These are phyloP conservation scores for Artomyces pyxidatus DNA, from an alignment of 768 basidiomycete species.

Conservation along the genomic window DNA sequence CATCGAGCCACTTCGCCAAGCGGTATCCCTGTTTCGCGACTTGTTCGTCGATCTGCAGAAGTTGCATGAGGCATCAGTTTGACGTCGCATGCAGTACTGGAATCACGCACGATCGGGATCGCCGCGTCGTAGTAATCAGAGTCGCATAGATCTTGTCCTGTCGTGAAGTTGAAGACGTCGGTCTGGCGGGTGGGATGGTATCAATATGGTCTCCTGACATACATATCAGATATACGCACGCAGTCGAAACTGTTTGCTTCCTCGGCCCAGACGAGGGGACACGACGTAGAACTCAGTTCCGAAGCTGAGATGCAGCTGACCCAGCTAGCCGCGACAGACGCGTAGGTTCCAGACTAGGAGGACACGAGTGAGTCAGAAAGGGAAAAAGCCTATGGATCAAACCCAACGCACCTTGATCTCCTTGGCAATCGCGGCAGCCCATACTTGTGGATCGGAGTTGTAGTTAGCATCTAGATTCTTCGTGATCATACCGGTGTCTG, in stretches of 20 bases:
- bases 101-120: slow-evolving; percentile 16
- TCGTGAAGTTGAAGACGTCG: slow-evolving; percentile 19
- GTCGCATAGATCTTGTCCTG: slow-evolving; percentile 20
- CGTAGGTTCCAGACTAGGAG: slow-evolving; percentile 20
- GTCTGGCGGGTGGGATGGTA: slow-evolving; percentile 8
- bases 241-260: slow-evolving; percentile 24
- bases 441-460: slow-evolving; percentile 19
- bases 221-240: slow-evolving; percentile 13
- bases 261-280: slow-evolving; percentile 23
- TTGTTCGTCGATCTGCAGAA: slow-evolving; percentile 23
- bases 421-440: slow-evolving; percentile 31
- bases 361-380: not conserved
- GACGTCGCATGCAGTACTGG: not conserved
- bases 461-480: slow-evolving; percentile 17
- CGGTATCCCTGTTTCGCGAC: slow-evolving; percentile 22
- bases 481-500: slow-evolving; percentile 17
- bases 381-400: too few species aligned
- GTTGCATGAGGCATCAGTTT: not conserved
- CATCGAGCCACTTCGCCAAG: slow-evolving; percentile 19
- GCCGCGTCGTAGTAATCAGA: slow-evolving; percentile 19
- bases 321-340: slow-evolving; percentile 20
- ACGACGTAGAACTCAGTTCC: slow-evolving; percentile 21
- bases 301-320: slow-evolving; percentile 21
- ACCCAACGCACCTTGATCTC: slow-evolving; percentile 32
- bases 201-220: not conserved